Evolutionary conservation across 1,284 basidiomycete species (phyloP), one percentile per base, ranked within the genome.

Genomic region (Ganoderma lingzhi): DNA sequence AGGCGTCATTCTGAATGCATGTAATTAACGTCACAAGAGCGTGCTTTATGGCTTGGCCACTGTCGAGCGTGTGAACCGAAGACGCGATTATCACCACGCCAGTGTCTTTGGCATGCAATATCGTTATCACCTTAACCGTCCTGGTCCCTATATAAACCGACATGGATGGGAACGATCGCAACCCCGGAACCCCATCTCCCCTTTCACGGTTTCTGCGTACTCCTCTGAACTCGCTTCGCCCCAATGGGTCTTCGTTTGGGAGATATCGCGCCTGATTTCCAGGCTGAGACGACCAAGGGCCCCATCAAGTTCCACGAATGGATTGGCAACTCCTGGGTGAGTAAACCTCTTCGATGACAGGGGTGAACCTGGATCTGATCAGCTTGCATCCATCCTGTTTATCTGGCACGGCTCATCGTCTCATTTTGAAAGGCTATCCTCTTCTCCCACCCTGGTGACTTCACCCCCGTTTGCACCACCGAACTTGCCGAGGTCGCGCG

Each of bases 401-500:
- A 28, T 23, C 23, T 23, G 23, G 23, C 23, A n/a, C 48, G 12
- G 39, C 19, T 35, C 28, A 8, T 39, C 35, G 2, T 37, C 35
- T 59, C 6, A 35, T n/a, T 64, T 23, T 23, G 44, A 45, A 64
- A 93, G 92, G 91, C 88, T 63, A 86, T 97, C 78, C 85, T 98
- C 70, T 98, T 98, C 87, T 96, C 94, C 45, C 97, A 99, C 82
- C 97, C 97, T 1, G 97, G 93, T 30, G 91, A 93, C 79, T 92
- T 92, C 78, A 93, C 92, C 32, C 93, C 93, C 60, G 90, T 97
- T 65, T 97, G 96, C 86, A 96, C 98, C 62, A 99, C 98, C 63
- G 98, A 99, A 85, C 92, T 99, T 63, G 96, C 95, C 66, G 97
- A 98, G 79, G 96, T 98, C 42, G 93, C 97, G 53, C 91, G 94